These are phyloP conservation scores for Umbilicus rupestris DNA, from an alignment of 164 flowering plant genomes.

Conservation along the genomic window DNA sequence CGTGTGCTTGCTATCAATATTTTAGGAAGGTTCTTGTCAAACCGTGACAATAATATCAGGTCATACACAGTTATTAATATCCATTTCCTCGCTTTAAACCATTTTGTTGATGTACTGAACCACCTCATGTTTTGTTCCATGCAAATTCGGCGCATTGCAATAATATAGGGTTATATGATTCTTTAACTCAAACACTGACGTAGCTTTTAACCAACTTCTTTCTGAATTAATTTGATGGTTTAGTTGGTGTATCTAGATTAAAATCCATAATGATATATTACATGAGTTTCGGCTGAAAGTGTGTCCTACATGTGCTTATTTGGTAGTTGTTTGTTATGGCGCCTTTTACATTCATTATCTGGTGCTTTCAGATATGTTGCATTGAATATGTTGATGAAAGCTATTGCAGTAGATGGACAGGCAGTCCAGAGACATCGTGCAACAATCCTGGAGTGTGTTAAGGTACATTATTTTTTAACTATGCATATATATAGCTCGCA, in stretches of 20 bases:
- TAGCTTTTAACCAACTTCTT: neutral
- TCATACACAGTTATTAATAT: conserved; percentile 18
- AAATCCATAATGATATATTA: neutral
- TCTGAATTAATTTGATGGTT: neutral
- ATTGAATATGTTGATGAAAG: conserved; percentile 90
- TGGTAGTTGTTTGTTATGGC: neutral
- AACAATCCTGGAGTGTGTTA: conserved; percentile 95
- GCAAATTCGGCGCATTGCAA: too few relatives aligned
- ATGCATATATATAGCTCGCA: neutral
- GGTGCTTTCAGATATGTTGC: conserved; percentile 82
- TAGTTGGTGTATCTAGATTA: neutral
- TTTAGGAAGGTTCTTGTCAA: conserved; percentile 94
- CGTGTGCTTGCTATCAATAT: conserved; percentile 98
- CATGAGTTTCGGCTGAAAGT: neutral
- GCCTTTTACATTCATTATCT: neutral
- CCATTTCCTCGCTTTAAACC: neutral
- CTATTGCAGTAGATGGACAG: conserved; percentile 79
- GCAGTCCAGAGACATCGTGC: conserved; percentile 96
- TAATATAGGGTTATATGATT: too few relatives aligned
- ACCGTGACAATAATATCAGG: conserved; percentile 99
- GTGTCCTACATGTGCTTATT: neutral
- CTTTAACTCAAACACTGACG: too few relatives aligned
- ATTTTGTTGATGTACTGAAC: neutral
- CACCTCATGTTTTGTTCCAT: too few relatives aligned
- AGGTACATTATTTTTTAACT: conserved; percentile 36